Evolutionary conservation across 2,329 filamentous ascomycete species (phyloP).

Genomic region (Pseudogymnoascus sp.): DNA sequence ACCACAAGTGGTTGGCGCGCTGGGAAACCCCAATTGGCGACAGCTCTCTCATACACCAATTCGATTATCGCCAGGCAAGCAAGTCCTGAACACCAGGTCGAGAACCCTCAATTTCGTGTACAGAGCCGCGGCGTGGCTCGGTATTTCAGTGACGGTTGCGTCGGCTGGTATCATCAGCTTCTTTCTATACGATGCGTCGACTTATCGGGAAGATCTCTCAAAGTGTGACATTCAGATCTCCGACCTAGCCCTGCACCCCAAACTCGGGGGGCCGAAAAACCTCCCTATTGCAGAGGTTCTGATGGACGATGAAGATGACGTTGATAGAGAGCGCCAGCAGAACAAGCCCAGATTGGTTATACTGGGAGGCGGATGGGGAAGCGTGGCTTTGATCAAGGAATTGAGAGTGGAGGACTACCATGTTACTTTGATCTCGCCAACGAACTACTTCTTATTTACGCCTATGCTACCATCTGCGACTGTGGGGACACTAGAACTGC

Average conservation of each 20-base stretch:
- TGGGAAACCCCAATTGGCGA: slow-evolving; percentile 12
- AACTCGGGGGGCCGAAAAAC: slow-evolving; percentile 85
- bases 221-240: slow-evolving; percentile 75
- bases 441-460: slow-evolving; percentile 96
- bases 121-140: slow-evolving; percentile 62
- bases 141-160: slow-evolving; percentile 66
- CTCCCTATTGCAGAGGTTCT: slow-evolving; percentile 81
- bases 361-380: slow-evolving; percentile 90
- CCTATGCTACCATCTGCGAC: slow-evolving; percentile 97
- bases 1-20: neutral
- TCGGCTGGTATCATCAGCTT: slow-evolving; percentile 68
- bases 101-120: slow-evolving; percentile 53
- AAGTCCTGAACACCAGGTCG: slow-evolving; percentile 43
- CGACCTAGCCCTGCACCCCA: slow-evolving; percentile 70
- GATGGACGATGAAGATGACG: slow-evolving; percentile 80
- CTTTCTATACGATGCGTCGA: slow-evolving; percentile 89
- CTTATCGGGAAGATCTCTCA: slow-evolving; percentile 67
- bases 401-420: slow-evolving; percentile 89
- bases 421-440: slow-evolving; percentile 87
- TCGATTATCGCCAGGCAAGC: slow-evolving; percentile 42
- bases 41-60: slow-evolving; percentile 14
- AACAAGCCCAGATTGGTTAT: slow-evolving; percentile 91
- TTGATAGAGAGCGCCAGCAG: slow-evolving; percentile 62
- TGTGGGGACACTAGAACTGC: slow-evolving; percentile 84
- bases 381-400: slow-evolving; percentile 83